Evolutionary conservation across 129 eudicot species (phyloP).

Genomic region (Saussurea involucrata): DNA sequence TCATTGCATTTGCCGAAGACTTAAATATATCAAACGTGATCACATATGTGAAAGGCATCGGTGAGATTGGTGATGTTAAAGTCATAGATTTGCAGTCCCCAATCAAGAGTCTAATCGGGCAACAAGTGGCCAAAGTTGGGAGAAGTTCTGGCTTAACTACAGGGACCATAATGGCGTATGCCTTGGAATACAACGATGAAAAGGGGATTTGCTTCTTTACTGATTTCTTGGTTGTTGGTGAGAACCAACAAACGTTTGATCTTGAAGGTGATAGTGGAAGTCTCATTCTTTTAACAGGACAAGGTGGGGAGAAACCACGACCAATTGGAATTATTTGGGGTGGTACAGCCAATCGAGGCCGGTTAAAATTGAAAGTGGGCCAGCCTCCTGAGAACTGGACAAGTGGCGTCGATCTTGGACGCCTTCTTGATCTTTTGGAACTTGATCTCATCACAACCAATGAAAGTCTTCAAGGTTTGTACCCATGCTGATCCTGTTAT

Average conservation of each 20-base stretch:
- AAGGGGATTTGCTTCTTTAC: conserved; percentile 85
- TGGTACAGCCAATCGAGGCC: conserved; percentile 90
- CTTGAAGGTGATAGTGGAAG: conserved; percentile 97
- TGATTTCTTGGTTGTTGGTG: conserved; percentile 81
- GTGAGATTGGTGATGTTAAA: conserved; percentile 75
- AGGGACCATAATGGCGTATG: conserved; percentile 90
- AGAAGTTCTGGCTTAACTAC: conserved; percentile 87
- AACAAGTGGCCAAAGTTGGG: conserved; percentile 81
- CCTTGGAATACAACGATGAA: conserved; percentile 75
- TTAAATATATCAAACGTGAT: conserved; percentile 54
- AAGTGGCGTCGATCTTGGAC: conserved; percentile 84
- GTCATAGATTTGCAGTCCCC: conserved; percentile 78
- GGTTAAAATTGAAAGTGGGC: conserved; percentile 67
- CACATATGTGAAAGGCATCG: conserved; percentile 63
- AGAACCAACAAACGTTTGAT: conserved; percentile 81
- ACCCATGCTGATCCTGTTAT: background rate
- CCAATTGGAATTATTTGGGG: conserved; percentile 95
- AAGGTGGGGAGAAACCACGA: conserved; percentile 60
- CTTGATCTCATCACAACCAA: conserved; percentile 72
- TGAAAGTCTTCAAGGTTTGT: conserved; percentile 70
- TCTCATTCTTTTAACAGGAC: conserved; percentile 64
- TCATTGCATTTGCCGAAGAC: conserved; percentile 82
- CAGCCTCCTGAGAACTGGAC: conserved; percentile 88
- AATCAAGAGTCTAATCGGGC: conserved; percentile 64
- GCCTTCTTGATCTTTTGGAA: conserved; percentile 83